phyloP scores from a whole-genome alignment of 805 yeast species.

The Candida ascalaphidarum region DNA sequence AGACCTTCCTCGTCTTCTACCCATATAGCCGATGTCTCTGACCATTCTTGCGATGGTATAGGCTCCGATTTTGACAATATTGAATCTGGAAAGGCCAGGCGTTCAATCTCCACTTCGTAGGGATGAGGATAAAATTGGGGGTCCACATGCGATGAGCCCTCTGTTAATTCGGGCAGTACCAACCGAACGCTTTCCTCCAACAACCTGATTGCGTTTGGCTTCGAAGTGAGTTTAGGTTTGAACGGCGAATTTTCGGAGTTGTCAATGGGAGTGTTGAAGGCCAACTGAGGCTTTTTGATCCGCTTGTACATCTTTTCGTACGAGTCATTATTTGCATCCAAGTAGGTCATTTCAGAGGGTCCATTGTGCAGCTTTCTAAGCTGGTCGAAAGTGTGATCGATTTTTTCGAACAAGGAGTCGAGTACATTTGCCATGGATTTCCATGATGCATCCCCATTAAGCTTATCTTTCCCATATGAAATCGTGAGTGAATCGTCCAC shows the following conservation, averaged over 20 bases:
- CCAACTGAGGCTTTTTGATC: slow-evolving; percentile 60
- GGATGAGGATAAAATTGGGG: slow-evolving; percentile 74
- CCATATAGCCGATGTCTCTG: slow-evolving; percentile 55
- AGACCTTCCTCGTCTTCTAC: slow-evolving; percentile 54
- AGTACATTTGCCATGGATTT: slow-evolving; percentile 49
- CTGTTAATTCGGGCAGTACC: slow-evolving; percentile 18
- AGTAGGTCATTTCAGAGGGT: slow-evolving; percentile 3
- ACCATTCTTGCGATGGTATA: slow-evolving; percentile 56
- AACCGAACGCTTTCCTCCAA: slow-evolving; percentile 41
- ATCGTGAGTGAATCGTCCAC: slow-evolving; percentile 17
- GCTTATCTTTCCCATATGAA: slow-evolving; percentile 11
- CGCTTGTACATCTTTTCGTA: slow-evolving; percentile 12
- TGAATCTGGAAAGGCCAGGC: slow-evolving; percentile 57
- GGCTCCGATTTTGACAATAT: slow-evolving; percentile 37
- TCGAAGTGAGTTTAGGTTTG: slow-evolving; percentile 58
- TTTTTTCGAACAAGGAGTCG: slow-evolving; percentile 67
- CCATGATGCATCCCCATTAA: slow-evolving; percentile 43
- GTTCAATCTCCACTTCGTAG: slow-evolving; percentile 63
- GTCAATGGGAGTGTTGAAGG: slow-evolving; percentile 52
- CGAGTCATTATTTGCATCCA: slow-evolving; percentile 20
- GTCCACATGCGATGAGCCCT: slow-evolving; percentile 19
- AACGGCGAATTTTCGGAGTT: slow-evolving; percentile 68
- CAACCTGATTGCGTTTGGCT: slow-evolving; percentile 62
- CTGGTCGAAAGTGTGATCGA: slow-evolving; percentile 61
- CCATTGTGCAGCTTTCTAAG: slow-evolving; percentile 11